A percentile compares a stretch with the other conserved stretches of the same genome.
phyloP scores from a whole-genome alignment of 2,329 filamentous ascomycete species.

The Hypoxylon sp. region DNA sequence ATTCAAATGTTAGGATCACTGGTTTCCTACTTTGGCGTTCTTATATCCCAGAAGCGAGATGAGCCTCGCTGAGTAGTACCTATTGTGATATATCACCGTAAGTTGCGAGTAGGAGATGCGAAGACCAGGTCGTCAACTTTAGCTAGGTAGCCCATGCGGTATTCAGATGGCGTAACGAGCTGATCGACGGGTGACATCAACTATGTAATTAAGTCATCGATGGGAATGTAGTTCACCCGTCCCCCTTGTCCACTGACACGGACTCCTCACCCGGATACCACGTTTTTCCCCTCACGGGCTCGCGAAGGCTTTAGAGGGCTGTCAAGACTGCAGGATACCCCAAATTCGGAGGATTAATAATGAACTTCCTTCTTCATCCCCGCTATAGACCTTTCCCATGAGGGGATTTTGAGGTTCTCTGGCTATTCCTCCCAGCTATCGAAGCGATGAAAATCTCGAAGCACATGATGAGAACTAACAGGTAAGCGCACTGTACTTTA shows the following conservation, averaged over 20 bases:
- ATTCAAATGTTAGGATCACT: slow-evolving; percentile 11
- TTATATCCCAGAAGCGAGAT: slow-evolving; percentile 30
- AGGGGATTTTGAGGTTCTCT: slow-evolving; percentile 8
- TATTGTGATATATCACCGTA: slow-evolving; percentile 10
- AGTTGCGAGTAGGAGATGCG: slow-evolving; percentile 18
- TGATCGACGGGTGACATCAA: slow-evolving; percentile 43
- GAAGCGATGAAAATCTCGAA: slow-evolving; percentile 8
- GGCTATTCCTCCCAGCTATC: neutral
- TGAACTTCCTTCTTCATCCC: slow-evolving; percentile 27
- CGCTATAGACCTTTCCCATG: slow-evolving; percentile 17
- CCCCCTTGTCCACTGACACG: slow-evolving; percentile 34
- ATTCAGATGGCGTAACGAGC: slow-evolving; percentile 25
- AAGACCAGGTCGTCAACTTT: slow-evolving; percentile 25
- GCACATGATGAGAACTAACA: slow-evolving; percentile 5
- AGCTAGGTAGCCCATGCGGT: slow-evolving; percentile 25
- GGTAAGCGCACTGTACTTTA: slow-evolving; percentile 26
- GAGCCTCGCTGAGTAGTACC: slow-evolving; percentile 1
- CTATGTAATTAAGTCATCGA: slow-evolving; percentile 30
- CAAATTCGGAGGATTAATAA: slow-evolving; percentile 47
- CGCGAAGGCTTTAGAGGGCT: slow-evolving; percentile 30
- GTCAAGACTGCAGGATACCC: slow-evolving; percentile 47
- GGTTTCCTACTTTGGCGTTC: slow-evolving; percentile 18
- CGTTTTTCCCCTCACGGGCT: slow-evolving; percentile 46
- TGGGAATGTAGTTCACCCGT: slow-evolving; percentile 26
- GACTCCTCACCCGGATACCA: slow-evolving; percentile 43